phyloP scores from a whole-genome alignment of 441 rosid species.

The Croton laevigatus region DNA sequence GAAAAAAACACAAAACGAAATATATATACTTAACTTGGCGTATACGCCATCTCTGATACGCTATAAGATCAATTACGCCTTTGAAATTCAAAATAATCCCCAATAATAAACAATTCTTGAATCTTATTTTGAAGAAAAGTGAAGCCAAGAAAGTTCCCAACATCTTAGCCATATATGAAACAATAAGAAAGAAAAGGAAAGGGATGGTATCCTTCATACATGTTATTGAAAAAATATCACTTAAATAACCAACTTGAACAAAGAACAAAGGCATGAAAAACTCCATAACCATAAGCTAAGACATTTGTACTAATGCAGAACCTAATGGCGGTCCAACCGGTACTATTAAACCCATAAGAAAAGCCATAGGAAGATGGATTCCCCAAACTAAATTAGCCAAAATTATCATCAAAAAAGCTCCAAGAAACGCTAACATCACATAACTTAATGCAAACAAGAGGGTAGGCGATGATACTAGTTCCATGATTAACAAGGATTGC shows the following conservation, averaged over 20 bases:
- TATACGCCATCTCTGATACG: constrained; percentile 6
- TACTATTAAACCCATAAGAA: constrained; percentile 29
- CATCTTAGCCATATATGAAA: constrained; percentile 17
- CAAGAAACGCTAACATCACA: not conserved
- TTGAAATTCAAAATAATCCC: constrained; percentile 30
- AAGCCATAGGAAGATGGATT: constrained; percentile 9
- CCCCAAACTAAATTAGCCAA: constrained; percentile 15
- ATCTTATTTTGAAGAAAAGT: constrained; percentile 11
- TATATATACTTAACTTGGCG: constrained; percentile 12
- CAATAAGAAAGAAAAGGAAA: not conserved
- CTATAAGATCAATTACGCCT: constrained; percentile 29
- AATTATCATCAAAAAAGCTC: constrained; percentile 18
- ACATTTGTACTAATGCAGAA: constrained; percentile 32
- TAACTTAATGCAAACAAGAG: not conserved
- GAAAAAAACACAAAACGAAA: too few relatives aligned
- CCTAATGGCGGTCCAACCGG: constrained; percentile 39
- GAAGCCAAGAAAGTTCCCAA: constrained; percentile 22
- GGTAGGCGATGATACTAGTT: not conserved
- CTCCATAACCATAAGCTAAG: constrained; percentile 24
- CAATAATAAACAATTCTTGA: constrained; percentile 24
- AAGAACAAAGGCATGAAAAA: constrained; percentile 32
- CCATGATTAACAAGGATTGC: not conserved
- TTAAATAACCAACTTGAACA: constrained; percentile 24
- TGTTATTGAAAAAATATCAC: constrained; percentile 20
- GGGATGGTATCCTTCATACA: constrained; percentile 3